Evolutionary conservation across 495 filamentous ascomycete genomes (phyloP).

Genomic region (Evernia prunastri): DNA sequence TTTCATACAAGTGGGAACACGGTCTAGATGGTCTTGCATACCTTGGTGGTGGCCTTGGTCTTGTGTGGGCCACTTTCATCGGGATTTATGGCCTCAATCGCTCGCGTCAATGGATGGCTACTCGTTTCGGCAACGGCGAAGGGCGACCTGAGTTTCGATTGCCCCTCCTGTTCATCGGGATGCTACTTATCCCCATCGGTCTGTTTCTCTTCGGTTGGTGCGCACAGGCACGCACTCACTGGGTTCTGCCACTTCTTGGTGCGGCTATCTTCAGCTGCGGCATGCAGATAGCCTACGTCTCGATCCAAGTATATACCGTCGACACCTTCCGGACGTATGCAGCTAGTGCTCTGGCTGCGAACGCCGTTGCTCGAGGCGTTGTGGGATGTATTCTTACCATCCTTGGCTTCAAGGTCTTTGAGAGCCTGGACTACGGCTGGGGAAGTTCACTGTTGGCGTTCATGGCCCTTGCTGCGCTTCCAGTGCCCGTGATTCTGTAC

Average conservation of each 20-base stretch:
- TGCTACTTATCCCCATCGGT: constrained; percentile 42
- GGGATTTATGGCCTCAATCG: background rate
- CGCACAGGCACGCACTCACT: constrained; percentile 41
- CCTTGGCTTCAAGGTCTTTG: background rate
- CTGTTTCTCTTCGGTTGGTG: constrained; percentile 57
- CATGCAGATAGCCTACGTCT: constrained; percentile 43
- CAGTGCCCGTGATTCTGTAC: background rate
- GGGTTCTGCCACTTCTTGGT: constrained; percentile 46
- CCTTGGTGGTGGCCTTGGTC: constrained; percentile 6
- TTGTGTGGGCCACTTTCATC: background rate
- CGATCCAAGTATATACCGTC: constrained; percentile 49
- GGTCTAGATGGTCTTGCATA: constrained; percentile 16
- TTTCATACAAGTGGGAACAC: constrained; percentile 18
- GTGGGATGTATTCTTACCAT: background rate
- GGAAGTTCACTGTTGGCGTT: background rate
- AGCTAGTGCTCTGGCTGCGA: constrained; percentile 40
- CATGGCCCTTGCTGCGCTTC: background rate
- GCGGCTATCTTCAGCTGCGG: constrained; percentile 46
- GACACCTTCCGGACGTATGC: constrained; percentile 44
- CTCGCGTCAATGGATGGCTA: background rate
- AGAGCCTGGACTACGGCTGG: background rate
- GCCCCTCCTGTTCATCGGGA: constrained; percentile 51
- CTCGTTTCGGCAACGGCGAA: background rate
- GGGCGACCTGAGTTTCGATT: constrained; percentile 48
- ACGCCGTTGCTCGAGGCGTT: background rate